A percentile compares a stretch with the other conserved stretches of the same genome.
Conservation (phyloP, 306 rosid species). For the Potentilla sterilis region DNA sequence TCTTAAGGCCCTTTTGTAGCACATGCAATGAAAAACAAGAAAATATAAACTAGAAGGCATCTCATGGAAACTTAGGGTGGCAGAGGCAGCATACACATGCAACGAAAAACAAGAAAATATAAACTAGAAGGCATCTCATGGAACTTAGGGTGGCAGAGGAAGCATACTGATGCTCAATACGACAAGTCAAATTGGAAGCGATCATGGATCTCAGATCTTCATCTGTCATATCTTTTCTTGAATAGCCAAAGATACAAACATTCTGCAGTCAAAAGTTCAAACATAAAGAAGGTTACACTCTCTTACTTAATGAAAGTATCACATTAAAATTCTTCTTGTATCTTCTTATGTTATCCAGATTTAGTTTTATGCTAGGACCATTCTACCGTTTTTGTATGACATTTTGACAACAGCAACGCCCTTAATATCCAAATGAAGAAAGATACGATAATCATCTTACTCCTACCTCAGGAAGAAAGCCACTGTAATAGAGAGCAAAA, state of each 20-base stretch:
- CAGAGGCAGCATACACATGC: constrained; percentile 47
- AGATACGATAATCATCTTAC: background rate
- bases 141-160: constrained; percentile 25
- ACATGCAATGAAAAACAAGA: background rate
- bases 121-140: background rate
- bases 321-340: background rate
- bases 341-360: background rate
- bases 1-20: constrained; percentile 4
- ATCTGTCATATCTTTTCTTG: constrained; percentile 75
- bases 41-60: background rate
- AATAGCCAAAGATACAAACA: constrained; percentile 82
- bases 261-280: constrained; percentile 57
- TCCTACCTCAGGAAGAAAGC: constrained; percentile 88
- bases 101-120: background rate
- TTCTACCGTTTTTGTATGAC: background rate
- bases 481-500: constrained; percentile 85
- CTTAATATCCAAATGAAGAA: background rate
- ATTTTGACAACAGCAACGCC: background rate
- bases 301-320: background rate
- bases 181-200: constrained; percentile 88
- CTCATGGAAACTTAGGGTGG: constrained; percentile 5
- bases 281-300: constrained; percentile 7
- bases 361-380: background rate
- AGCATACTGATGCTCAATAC: constrained; percentile 88
- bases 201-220: constrained; percentile 72